These are phyloP conservation scores for Saccharomycopsis malanga DNA, from an alignment of 805 yeast species.

Conservation along the genomic window DNA sequence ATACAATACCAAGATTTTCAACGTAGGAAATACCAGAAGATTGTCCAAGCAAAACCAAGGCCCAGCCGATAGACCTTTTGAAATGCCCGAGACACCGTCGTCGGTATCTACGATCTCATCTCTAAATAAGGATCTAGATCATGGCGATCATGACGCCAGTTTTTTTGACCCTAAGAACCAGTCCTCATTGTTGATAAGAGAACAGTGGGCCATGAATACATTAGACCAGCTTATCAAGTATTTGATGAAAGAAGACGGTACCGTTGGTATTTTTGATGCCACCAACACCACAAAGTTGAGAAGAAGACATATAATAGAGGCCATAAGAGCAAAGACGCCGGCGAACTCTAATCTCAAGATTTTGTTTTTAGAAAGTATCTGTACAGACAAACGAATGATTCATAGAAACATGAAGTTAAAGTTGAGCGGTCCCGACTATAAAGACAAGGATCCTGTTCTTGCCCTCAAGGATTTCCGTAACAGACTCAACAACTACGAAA, in stretches of 20 bases:
- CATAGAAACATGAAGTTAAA: constrained; percentile 29
- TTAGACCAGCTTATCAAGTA: constrained; percentile 33
- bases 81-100: constrained; percentile 7
- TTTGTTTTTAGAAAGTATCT: constrained; percentile 35
- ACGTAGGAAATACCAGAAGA: constrained; percentile 64
- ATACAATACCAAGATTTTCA: constrained; percentile 56
- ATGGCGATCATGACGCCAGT: constrained; percentile 29
- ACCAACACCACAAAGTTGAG: constrained; percentile 42
- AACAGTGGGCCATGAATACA: constrained; percentile 41
- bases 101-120: too few relatives aligned
- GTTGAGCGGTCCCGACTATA: constrained; percentile 41
- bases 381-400: constrained; percentile 27
- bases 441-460: constrained; percentile 61
- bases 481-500: constrained; percentile 44
- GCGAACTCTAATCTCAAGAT: constrained; percentile 31
- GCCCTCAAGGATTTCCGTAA: constrained; percentile 34
- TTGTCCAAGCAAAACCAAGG: constrained; percentile 38
- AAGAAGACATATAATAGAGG: constrained; percentile 34
- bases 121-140: not conserved
- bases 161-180: constrained; percentile 36
- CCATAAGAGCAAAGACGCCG: constrained; percentile 30
- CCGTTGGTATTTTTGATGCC: constrained; percentile 46
- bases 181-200: constrained; percentile 33
- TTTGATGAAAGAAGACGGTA: constrained; percentile 31
- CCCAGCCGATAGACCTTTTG: constrained; percentile 25